Evolutionary conservation across 129 eudicot species (phyloP).

Genomic region (Flaveria sonorensis): DNA sequence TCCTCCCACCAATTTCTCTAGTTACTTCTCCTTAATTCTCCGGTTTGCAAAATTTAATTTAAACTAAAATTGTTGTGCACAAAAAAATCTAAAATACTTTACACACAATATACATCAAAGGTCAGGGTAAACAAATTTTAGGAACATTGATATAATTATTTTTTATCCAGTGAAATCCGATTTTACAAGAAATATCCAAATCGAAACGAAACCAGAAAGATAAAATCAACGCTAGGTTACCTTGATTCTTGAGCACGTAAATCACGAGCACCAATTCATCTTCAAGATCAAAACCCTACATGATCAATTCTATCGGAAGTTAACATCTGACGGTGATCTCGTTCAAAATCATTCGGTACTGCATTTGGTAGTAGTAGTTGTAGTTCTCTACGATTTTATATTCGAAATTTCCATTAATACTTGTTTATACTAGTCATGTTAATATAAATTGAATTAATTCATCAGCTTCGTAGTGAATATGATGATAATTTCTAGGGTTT

Average conservation of each 20-base stretch:
- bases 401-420: neutral
- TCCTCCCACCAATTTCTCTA: too few relatives aligned
- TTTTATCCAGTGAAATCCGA: neutral
- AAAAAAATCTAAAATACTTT: too few relatives aligned
- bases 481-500: constrained; percentile 26
- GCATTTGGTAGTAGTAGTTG: neutral
- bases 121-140: too few relatives aligned
- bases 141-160: too few relatives aligned
- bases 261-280: constrained; percentile 28
- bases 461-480: neutral
- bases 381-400: too few relatives aligned
- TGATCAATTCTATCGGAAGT: constrained; percentile 18
- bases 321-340: neutral
- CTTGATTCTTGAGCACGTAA: neutral
- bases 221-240: constrained; percentile 14
- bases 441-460: neutral
- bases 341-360: neutral
- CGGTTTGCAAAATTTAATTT: too few relatives aligned
- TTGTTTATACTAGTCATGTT: neutral
- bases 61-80: too few relatives aligned
- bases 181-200: neutral
- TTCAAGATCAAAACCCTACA: constrained; percentile 27
- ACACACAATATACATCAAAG: too few relatives aligned
- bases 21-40: too few relatives aligned
- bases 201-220: neutral